Conservation (phyloP, 768 basidiomycete species). For the Leccinum disarticulatum region DNA sequence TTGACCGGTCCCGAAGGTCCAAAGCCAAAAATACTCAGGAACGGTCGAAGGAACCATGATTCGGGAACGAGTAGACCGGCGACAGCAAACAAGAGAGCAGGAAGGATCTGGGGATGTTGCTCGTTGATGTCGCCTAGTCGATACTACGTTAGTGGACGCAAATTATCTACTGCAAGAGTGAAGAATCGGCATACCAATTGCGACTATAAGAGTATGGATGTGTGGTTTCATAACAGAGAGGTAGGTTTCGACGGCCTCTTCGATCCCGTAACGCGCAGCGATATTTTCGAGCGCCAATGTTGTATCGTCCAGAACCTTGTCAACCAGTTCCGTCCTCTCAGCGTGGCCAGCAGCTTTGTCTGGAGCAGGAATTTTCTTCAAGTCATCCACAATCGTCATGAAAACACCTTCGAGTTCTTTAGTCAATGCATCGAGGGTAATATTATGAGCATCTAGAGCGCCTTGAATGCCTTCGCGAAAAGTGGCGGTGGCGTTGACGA, state of each 20-base stretch:
- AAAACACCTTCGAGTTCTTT: constrained; percentile 16
- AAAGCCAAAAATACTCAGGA: constrained; percentile 15
- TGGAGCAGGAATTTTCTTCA: constrained; percentile 1
- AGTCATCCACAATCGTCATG: neutral
- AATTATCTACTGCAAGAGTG: neutral
- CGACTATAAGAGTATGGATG: constrained; percentile 5
- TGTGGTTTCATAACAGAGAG: constrained; percentile 6
- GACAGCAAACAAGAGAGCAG: constrained; percentile 4
- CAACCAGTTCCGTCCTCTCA: constrained; percentile 3
- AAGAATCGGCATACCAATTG: constrained; percentile 7
- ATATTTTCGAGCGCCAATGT: constrained; percentile 3
- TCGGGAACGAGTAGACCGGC: constrained; percentile 10
- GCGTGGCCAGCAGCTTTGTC: constrained; percentile 6
- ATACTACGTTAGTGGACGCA: neutral
- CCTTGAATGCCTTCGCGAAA: constrained; percentile 13
- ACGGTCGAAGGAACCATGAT: constrained; percentile 15
- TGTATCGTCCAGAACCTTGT: constrained; percentile 9
- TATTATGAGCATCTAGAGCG: constrained; percentile 3
- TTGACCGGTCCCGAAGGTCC: constrained; percentile 15
- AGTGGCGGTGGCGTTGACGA: constrained; percentile 11
- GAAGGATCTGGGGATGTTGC: constrained; percentile 7
- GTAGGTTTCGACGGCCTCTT: constrained; percentile 4
- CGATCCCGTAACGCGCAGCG: constrained; percentile 4
- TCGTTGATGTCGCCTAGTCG: constrained; percentile 15
- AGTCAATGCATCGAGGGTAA: constrained; percentile 8